Conservation (phyloP, 352 stramenopile genomes). For the Phytopythium boreale region DNA sequence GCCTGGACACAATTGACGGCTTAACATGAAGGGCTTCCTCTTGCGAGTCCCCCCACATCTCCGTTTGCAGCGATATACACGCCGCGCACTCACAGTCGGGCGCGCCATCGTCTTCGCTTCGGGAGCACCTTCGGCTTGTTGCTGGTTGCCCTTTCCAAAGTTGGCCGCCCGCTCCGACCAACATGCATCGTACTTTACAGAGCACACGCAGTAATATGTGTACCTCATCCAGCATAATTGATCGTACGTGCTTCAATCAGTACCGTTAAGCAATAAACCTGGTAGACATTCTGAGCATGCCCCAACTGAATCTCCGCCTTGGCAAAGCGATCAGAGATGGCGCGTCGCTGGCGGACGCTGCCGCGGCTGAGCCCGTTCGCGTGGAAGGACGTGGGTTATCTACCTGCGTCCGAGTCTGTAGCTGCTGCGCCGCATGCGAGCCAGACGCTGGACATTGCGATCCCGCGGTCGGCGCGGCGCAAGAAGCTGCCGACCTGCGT, state of each 20-base stretch:
- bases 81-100: background rate
- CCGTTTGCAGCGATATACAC: background rate
- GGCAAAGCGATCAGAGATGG: conserved; percentile 10
- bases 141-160: background rate
- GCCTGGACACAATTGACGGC: background rate
- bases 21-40: background rate
- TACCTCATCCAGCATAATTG: background rate
- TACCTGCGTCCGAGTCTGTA: background rate
- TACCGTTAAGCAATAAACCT: background rate
- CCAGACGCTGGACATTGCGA: conserved; percentile 67
- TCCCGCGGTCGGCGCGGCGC: conserved; percentile 29
- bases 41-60: background rate
- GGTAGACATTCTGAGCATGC: background rate
- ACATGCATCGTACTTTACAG: background rate
- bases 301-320: background rate
- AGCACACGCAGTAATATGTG: background rate
- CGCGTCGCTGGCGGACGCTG: conserved; percentile 18
- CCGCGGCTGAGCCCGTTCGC: conserved; percentile 30
- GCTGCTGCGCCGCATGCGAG: conserved; percentile 28
- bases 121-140: background rate
- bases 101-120: background rate
- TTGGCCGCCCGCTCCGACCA: background rate
- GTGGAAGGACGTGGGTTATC: conserved; percentile 26
- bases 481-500: conserved; percentile 60
- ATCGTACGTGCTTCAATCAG: background rate